Percentiles rank a stretch among this genome's conserved stretches.
Conservation (phyloP, 192 early-diverging fungal species). For the Piromyces finnis region DNA sequence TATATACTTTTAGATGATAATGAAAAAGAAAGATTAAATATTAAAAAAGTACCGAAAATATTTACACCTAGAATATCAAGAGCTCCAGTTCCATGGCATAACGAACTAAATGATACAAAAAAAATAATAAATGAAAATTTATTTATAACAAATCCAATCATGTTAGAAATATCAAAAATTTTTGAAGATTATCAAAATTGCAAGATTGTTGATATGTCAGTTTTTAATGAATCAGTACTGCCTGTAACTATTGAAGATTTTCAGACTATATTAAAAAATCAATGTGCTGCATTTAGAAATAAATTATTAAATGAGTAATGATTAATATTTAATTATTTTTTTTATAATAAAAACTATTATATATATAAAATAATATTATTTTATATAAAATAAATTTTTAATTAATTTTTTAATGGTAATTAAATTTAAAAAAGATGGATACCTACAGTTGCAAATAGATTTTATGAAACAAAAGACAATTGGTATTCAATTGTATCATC, state of each 20-base stretch:
- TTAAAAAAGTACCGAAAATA: slow-evolving; percentile 12
- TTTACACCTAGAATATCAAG: slow-evolving; percentile 21
- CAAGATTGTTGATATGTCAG: slow-evolving; percentile 23
- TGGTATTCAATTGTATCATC: slow-evolving; percentile 35
- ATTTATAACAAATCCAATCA: slow-evolving; percentile 33
- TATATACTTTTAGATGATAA: slow-evolving; percentile 32
- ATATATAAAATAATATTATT: no score
- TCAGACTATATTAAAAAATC: slow-evolving; percentile 23
- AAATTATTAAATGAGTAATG: slow-evolving; percentile 31
- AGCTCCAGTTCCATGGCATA: slow-evolving; percentile 45
- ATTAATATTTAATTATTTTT: not conserved
- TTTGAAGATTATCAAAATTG: slow-evolving; percentile 14
- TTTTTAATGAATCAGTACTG: slow-evolving; percentile 17
- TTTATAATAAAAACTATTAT: no score
- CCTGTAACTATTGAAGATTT: slow-evolving; percentile 39
- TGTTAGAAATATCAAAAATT: slow-evolving; percentile 22
- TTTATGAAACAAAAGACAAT: slow-evolving; percentile 28
- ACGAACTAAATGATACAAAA: slow-evolving; percentile 10
- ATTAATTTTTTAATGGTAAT: no score
- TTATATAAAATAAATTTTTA: no score
- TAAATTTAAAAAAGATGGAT: slow-evolving; percentile 22
- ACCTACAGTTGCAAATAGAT: slow-evolving; percentile 32
- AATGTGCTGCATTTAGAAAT: slow-evolving; percentile 24
- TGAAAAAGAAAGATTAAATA: slow-evolving; percentile 23
- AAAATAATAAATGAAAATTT: slow-evolving; percentile 18